These are phyloP conservation scores for Pyricularia pennisetigena DNA, from an alignment of 2,329 filamentous ascomycete genomes.

Conservation along the genomic window DNA sequence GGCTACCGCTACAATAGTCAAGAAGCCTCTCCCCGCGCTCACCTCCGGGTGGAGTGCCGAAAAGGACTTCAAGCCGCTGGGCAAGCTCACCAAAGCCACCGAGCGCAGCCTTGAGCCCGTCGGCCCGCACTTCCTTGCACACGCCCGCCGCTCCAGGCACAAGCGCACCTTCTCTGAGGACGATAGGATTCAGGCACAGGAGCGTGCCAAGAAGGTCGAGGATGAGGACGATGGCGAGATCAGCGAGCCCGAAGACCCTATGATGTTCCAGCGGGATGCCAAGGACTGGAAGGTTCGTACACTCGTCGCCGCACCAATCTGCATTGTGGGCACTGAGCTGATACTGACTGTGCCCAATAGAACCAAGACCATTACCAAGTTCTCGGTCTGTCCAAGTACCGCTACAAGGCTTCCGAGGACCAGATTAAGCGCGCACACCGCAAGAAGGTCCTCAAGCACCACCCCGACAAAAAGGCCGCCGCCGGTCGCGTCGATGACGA, in stretches of 20 bases:
- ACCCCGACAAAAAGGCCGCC: constrained; percentile 97
- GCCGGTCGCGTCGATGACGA: constrained; percentile 82
- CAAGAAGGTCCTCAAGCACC: constrained; percentile 98
- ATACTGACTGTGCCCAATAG: constrained; percentile 28
- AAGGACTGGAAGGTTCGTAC: constrained; percentile 94
- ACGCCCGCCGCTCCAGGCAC: constrained; percentile 90
- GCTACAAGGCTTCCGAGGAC: constrained; percentile 86
- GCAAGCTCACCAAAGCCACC: constrained; percentile 63
- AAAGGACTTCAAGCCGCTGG: constrained; percentile 84
- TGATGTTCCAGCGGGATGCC: constrained; percentile 85
- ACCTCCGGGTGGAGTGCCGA: constrained; percentile 75
- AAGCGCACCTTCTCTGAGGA: constrained; percentile 98
- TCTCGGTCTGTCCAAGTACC: constrained; percentile 84
- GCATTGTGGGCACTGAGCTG: neutral
- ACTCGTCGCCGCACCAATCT: neutral
- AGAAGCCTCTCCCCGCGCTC: constrained; percentile 62
- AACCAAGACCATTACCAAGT: constrained; percentile 97
- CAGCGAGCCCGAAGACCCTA: constrained; percentile 85
- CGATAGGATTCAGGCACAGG: constrained; percentile 91
- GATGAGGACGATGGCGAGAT: constrained; percentile 81
- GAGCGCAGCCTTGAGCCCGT: constrained; percentile 91
- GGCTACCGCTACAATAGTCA: constrained; percentile 52
- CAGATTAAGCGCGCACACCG: constrained; percentile 99
- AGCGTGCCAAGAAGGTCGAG: constrained; percentile 92
- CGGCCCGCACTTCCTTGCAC: constrained; percentile 93